Evolutionary conservation across 2,329 filamentous ascomycete genomes (phyloP).

Genomic region (Verticillium klebahnii): DNA sequence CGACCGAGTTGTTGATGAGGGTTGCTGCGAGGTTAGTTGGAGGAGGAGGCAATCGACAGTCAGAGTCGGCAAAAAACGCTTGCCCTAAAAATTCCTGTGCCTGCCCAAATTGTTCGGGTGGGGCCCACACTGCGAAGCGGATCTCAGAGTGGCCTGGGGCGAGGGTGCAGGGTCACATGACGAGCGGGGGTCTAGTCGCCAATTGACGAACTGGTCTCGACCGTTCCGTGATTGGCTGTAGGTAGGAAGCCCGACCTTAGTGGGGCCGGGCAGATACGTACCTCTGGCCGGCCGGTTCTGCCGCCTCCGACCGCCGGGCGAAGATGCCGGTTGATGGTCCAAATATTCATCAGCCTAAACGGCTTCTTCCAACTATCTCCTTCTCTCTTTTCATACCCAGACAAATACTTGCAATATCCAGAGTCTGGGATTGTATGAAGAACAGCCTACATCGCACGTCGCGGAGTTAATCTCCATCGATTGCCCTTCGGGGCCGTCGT

Average conservation of each 20-base stretch:
- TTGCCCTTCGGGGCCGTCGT: conserved; percentile 16
- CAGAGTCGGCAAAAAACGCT: neutral
- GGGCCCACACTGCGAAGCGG: neutral
- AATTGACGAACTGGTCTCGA: neutral
- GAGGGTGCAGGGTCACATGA: neutral
- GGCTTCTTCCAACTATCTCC: neutral
- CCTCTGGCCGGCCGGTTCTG: neutral
- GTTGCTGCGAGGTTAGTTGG: neutral
- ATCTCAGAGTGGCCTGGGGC: neutral
- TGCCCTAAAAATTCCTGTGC: neutral
- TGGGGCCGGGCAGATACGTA: neutral
- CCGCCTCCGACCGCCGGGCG: neutral
- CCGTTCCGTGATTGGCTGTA: neutral
- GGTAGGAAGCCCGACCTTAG: no score
- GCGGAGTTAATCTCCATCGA: conserved; percentile 13
- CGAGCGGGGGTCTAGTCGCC: neutral
- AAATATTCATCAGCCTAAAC: neutral
- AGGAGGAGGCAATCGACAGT: neutral
- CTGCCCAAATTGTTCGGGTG: neutral
- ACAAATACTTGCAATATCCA: conserved; percentile 37
- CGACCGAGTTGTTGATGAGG: neutral
- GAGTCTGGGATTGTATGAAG: conserved; percentile 34
- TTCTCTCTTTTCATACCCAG: conserved; percentile 43
- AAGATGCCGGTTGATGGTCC: neutral
- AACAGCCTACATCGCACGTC: conserved; percentile 50